A percentile compares a stretch with the other conserved stretches of the same genome.
phyloP scores from a whole-genome alignment of 257 asterid genomes.

The Scutellaria minor region DNA sequence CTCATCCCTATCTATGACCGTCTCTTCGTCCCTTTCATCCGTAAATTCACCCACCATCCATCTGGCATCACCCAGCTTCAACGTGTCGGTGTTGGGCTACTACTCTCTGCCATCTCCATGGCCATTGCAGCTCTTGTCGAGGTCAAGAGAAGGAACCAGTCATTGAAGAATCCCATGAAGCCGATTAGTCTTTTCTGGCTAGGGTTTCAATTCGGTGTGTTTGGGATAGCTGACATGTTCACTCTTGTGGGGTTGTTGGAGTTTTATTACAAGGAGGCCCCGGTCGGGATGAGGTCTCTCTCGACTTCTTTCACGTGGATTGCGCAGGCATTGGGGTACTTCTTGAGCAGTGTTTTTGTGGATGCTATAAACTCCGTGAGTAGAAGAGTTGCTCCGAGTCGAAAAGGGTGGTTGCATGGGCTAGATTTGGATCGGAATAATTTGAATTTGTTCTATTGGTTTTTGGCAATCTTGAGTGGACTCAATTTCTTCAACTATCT shows the following conservation, averaged over 20 bases:
- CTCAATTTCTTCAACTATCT: constrained; percentile 71
- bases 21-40: constrained; percentile 57
- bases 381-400: constrained; percentile 42
- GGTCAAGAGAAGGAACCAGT: constrained; percentile 58
- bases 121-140: constrained; percentile 64
- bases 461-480: constrained; percentile 69
- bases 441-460: constrained; percentile 73
- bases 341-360: constrained; percentile 71
- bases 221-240: constrained; percentile 89
- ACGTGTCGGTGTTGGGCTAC: constrained; percentile 72
- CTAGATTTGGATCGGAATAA: constrained; percentile 55
- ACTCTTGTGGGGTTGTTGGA: constrained; percentile 77
- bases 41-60: constrained; percentile 59
- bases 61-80: constrained; percentile 71
- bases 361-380: constrained; percentile 59
- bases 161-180: constrained; percentile 40
- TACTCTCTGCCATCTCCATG: constrained; percentile 71
- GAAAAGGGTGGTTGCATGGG: constrained; percentile 74
- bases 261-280: constrained; percentile 83
- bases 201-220: constrained; percentile 60
- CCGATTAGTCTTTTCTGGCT: constrained; percentile 77
- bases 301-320: constrained; percentile 76
- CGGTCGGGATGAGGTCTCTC: constrained; percentile 76
- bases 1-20: constrained; percentile 66
- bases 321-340: constrained; percentile 69